Percentiles rank a stretch among this genome's conserved stretches.
phyloP scores from a whole-genome alignment of 495 filamentous ascomycete species.

The Trichocladium uniseriatum region DNA sequence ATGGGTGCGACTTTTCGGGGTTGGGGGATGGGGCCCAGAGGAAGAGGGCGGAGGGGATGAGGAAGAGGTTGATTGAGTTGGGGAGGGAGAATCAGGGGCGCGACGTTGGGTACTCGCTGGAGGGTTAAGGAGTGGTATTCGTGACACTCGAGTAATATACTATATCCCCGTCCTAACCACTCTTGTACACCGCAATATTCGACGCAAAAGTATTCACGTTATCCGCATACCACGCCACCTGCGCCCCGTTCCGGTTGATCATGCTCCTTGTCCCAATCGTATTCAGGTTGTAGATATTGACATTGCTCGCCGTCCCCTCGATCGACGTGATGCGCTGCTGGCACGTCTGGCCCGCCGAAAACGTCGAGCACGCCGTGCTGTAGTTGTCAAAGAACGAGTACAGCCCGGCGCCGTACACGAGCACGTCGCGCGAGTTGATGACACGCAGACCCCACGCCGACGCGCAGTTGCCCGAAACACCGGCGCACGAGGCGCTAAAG shows the following conservation, averaged over 20 bases:
- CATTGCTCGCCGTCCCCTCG: constrained; percentile 36
- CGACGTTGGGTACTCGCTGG: constrained; percentile 47
- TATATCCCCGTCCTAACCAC: constrained; percentile 11
- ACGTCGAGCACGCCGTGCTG: constrained; percentile 35
- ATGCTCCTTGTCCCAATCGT: constrained; percentile 43
- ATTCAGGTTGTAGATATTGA: constrained; percentile 47
- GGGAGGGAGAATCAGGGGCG: constrained; percentile 41
- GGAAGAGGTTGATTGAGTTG: constrained; percentile 48
- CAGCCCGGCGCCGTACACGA: constrained; percentile 61
- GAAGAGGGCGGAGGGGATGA: constrained; percentile 45
- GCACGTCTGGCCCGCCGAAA: constrained; percentile 40
- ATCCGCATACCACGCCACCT: constrained; percentile 34
- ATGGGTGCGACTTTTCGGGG: constrained; percentile 43
- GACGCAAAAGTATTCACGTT: constrained; percentile 40
- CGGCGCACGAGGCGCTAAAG: constrained; percentile 40
- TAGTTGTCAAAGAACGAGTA: constrained; percentile 69
- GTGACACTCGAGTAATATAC: no score
- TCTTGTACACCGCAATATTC: constrained; percentile 36
- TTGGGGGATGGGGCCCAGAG: constrained; percentile 42
- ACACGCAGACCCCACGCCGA: constrained; percentile 60
- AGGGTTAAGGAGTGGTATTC: constrained; percentile 17
- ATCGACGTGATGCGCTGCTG: constrained; percentile 45
- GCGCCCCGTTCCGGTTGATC: constrained; percentile 33
- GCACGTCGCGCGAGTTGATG: constrained; percentile 46
- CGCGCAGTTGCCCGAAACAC: constrained; percentile 40